These are phyloP conservation scores for Fusarium illudens DNA, from an alignment of 2,329 filamentous ascomycete species.

Conservation along the genomic window DNA sequence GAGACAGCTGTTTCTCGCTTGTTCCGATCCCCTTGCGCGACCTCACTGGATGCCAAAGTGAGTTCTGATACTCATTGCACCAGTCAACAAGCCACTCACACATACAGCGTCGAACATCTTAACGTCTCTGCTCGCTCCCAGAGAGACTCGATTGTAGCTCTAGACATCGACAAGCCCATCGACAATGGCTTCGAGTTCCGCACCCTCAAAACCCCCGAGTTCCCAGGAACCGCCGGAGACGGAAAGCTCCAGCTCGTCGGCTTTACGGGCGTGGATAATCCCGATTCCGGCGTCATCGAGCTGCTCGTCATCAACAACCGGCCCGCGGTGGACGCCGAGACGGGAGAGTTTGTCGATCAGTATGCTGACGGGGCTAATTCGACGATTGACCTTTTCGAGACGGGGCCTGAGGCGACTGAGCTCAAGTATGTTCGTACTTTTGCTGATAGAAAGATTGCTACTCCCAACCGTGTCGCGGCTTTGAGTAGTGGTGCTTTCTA, in stretches of 20 bases:
- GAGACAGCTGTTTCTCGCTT: slow-evolving; percentile 37
- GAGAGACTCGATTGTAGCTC: slow-evolving; percentile 44
- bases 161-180: slow-evolving; percentile 45
- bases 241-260: slow-evolving; percentile 44
- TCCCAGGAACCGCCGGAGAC: slow-evolving; percentile 44
- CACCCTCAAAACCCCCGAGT: slow-evolving; percentile 40
- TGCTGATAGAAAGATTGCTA: slow-evolving; percentile 17
- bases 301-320: slow-evolving; percentile 30
- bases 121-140: slow-evolving; percentile 44
- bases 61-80: background rate
- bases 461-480: slow-evolving; percentile 35
- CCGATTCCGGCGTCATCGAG: slow-evolving; percentile 20
- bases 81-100: background rate
- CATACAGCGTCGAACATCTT: slow-evolving; percentile 21
- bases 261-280: slow-evolving; percentile 41
- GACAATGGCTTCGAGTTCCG: slow-evolving; percentile 32
- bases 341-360: slow-evolving; percentile 16
- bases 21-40: slow-evolving; percentile 30
- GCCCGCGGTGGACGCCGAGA: slow-evolving; percentile 21
- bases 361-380: slow-evolving; percentile 18
- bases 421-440: slow-evolving; percentile 33
- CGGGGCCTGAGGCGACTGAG: background rate
- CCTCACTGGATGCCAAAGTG: slow-evolving; percentile 35
- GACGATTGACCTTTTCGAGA: slow-evolving; percentile 33
- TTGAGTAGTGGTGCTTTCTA: slow-evolving; percentile 18